Conservation (phyloP, 768 basidiomycete genomes). For the Crucibulum laeve region DNA sequence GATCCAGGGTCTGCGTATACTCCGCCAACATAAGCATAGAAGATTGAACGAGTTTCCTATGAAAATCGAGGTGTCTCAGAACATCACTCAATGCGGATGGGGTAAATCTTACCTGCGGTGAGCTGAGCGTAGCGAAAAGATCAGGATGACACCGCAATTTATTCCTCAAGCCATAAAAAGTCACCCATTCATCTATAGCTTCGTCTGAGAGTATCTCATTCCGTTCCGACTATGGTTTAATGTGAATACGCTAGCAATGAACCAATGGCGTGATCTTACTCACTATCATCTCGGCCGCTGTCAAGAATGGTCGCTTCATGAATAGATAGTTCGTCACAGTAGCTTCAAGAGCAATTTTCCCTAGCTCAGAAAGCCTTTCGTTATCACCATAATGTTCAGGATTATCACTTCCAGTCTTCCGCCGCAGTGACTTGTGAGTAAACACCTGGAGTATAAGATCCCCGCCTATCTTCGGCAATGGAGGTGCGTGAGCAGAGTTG, state of each 20-base stretch:
- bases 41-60: conserved; percentile 56
- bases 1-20: conserved; percentile 54
- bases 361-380: conserved; percentile 51
- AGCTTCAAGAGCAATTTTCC: conserved; percentile 41
- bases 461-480: conserved; percentile 41
- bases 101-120: conserved; percentile 34
- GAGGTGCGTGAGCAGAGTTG: conserved; percentile 22
- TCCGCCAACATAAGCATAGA: conserved; percentile 66
- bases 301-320: conserved; percentile 44
- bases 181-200: conserved; percentile 45
- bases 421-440: conserved; percentile 63
- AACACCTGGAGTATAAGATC: conserved; percentile 64
- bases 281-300: conserved; percentile 47
- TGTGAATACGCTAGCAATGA: not conserved
- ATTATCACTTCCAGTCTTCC: conserved; percentile 19
- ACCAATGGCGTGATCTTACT: conserved; percentile 14
- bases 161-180: conserved; percentile 39
- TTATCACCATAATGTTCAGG: conserved; percentile 47
- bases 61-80: conserved; percentile 9
- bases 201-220: conserved; percentile 32
- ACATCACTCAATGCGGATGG: conserved; percentile 8
- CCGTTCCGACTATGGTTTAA: conserved; percentile 21
- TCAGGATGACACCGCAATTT: conserved; percentile 44
- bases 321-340: conserved; percentile 45
- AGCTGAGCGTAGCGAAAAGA: conserved; percentile 25